Evolutionary conservation across 2,329 filamentous ascomycete species (phyloP).

Genomic region (Sporothrix schenckii): DNA sequence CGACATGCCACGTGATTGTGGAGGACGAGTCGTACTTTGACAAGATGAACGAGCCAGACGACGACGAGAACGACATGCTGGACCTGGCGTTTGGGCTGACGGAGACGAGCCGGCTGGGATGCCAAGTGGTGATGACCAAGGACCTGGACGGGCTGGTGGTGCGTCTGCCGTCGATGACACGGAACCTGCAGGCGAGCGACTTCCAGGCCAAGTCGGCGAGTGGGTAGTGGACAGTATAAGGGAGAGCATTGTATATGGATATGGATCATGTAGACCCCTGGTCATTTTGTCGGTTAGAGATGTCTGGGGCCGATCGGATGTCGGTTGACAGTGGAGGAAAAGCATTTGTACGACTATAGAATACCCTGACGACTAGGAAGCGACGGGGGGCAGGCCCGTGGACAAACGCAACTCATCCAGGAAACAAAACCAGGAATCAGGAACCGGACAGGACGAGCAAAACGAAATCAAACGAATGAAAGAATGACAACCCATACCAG

Average conservation of each 20-base stretch:
- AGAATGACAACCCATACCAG: neutral
- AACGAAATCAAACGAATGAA: constrained; percentile 4
- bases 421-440: neutral
- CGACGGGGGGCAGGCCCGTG: constrained; percentile 19
- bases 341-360: constrained; percentile 22
- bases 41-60: constrained; percentile 74
- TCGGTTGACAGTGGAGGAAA: neutral
- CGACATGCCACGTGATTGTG: constrained; percentile 89
- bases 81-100: constrained; percentile 88
- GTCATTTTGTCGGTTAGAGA: neutral
- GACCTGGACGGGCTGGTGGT: constrained; percentile 86
- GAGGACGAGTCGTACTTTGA: constrained; percentile 73
- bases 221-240: neutral
- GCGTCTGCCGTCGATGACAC: constrained; percentile 86
- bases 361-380: constrained; percentile 22
- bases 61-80: constrained; percentile 87
- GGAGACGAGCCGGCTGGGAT: constrained; percentile 81
- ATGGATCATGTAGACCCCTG: too few species aligned
- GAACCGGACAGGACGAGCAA: neutral
- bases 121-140: constrained; percentile 89
- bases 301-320: neutral
- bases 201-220: constrained; percentile 56
- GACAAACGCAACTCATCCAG: constrained; percentile 28
- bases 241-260: neutral
- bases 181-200: constrained; percentile 94